Evolutionary conservation across 768 basidiomycete species (phyloP).

Genomic region (Rubroboletus pulcherrimus): DNA sequence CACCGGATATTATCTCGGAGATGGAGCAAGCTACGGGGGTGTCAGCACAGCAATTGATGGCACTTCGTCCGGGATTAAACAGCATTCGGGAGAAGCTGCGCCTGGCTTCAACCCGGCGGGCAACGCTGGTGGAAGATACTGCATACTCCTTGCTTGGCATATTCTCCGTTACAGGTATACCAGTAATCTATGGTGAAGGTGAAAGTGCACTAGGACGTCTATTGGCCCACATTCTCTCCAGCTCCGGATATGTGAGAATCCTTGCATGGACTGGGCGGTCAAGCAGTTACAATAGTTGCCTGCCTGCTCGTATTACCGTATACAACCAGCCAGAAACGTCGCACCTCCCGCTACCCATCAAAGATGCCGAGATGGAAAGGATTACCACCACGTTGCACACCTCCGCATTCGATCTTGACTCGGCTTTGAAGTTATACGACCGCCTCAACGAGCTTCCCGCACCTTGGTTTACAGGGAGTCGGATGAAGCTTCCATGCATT

Average conservation of each 20-base stretch:
- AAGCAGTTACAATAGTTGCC: neutral
- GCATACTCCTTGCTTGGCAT: conserved; percentile 1
- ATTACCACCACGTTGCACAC: too few relatives aligned
- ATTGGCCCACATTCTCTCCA: neutral
- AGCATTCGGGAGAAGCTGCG: neutral
- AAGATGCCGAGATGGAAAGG: neutral
- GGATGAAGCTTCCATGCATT: conserved; percentile 6
- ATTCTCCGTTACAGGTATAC: neutral
- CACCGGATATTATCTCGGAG: conserved; percentile 1
- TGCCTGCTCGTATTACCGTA: neutral
- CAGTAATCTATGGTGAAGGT: neutral
- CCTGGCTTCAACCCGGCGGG: neutral
- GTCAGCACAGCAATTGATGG: neutral
- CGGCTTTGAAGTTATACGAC: neutral
- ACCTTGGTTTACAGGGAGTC: neutral
- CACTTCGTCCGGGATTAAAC: neutral
- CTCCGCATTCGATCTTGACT: neutral
- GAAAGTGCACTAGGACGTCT: neutral
- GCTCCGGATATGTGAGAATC: neutral
- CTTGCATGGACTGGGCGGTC: conserved; percentile 9
- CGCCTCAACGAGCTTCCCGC: neutral
- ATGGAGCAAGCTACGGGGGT: conserved; percentile 1
- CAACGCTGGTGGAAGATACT: neutral
- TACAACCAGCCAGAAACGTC: neutral
- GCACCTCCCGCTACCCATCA: neutral